Evolutionary conservation across 139 green algal genomes (phyloP).

Genomic region (Mychonastes homosphaera): DNA sequence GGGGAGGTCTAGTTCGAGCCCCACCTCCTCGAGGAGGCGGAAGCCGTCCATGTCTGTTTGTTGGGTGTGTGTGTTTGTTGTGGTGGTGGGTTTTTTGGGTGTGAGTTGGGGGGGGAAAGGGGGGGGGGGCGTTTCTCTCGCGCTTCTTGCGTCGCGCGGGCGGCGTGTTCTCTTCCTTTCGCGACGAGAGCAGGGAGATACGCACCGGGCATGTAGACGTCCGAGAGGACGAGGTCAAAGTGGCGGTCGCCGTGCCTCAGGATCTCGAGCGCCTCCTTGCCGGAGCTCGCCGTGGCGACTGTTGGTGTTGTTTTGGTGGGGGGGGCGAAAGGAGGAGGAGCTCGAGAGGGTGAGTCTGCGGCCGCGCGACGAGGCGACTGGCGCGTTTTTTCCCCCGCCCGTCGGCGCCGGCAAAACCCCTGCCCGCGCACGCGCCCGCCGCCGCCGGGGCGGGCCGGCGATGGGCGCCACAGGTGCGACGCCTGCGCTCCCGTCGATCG

Average conservation of each 20-base stretch:
- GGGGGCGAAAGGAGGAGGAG: constrained; percentile 5
- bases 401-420: constrained; percentile 2
- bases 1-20: constrained; percentile 84
- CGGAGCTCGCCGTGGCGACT: constrained; percentile 41
- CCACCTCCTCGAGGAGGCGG: constrained; percentile 82
- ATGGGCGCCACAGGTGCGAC: background rate
- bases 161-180: no score
- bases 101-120: no score
- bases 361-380: background rate
- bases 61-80: background rate
- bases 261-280: constrained; percentile 49
- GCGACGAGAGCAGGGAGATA: background rate
- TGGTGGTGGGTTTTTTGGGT: no score
- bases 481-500: no score
- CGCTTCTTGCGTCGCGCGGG: no score
- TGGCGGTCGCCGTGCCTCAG: constrained; percentile 30
- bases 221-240: constrained; percentile 92
- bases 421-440: background rate
- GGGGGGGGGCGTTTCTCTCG: no score
- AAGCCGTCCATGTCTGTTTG: constrained; percentile 91
- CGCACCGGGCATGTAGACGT: constrained; percentile 92
- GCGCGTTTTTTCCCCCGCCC: background rate
- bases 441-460: background rate
- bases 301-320: constrained; percentile 20
- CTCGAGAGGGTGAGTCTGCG: constrained; percentile 8